Evolutionary conservation across 768 basidiomycete species (phyloP), one percentile per base, ranked within the genome.

Genomic region (Boletus rufocinnamomeus): DNA sequence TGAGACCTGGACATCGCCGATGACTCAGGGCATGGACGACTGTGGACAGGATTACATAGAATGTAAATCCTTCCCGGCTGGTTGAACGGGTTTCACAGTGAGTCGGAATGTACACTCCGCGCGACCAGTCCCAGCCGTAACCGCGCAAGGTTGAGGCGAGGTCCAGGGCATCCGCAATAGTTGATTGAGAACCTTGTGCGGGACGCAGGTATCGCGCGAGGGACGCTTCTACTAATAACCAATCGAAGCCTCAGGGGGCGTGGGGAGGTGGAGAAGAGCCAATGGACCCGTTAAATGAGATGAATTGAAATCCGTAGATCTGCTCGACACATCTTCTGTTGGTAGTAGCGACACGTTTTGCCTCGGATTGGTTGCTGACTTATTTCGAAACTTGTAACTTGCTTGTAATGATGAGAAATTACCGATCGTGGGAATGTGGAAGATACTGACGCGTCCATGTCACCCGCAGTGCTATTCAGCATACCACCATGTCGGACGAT

Each of bases 401-500:
- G 30, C 9, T 9, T 30, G 30, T 30, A 10, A 30, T 9, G 30
- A 28, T 28, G 4, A 28, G 28, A 3, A 28, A 35, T 14, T 16
- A 9, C 7, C 9, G 6, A 6, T 21, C 64, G 65, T 66, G 65
- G 57, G 65, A 66, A 59, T 27, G 41, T 43, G 16, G 4, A 19
- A 11, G 40, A 46, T 47, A 56, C 19, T 61, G 67, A 68, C 68
- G 65, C 67, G 67, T 68, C 57, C 21, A 4, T 9, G 23, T 34
- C 25, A 17, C 13, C 41, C 30, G n/a, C 16, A 2, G n/a, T 10
- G 10, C 19, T 10, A 1, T 28, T 48, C 35, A 41, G 19, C n/a
- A 9, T 27, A 50, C 54, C 34, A 56, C 61, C 56, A 94, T 95
- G 92, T 83, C 91, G 53, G 91, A 96, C 73, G 92, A 95, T 62